Evolutionary conservation across 2,329 filamentous ascomycete genomes (phyloP).

Genomic region (Verticillium tricorpus): DNA sequence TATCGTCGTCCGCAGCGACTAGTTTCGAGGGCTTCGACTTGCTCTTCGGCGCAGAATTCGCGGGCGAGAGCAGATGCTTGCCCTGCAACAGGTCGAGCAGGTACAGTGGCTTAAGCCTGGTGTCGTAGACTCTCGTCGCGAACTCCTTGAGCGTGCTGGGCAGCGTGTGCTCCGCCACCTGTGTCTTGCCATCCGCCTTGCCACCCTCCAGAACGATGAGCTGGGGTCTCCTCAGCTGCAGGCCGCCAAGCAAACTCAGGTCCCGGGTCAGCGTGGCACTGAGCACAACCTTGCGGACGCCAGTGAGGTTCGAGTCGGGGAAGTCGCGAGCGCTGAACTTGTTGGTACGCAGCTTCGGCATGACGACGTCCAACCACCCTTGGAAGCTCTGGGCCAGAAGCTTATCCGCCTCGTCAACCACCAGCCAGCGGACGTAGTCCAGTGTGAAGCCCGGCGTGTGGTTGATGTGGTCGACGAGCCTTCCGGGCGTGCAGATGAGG

Average conservation of each 20-base stretch:
- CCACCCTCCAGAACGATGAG: constrained; percentile 68
- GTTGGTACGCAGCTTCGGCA: constrained; percentile 51
- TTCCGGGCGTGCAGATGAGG: constrained; percentile 85
- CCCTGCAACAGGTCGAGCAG: constrained; percentile 71
- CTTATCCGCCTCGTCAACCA: constrained; percentile 93
- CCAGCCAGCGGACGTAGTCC: constrained; percentile 75
- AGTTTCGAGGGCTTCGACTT: constrained; percentile 3
- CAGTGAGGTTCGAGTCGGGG: constrained; percentile 44
- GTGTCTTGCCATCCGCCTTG: constrained; percentile 30
- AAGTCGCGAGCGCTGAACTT: constrained; percentile 50
- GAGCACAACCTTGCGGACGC: constrained; percentile 75
- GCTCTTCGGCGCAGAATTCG: constrained; percentile 14
- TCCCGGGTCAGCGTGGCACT: constrained; percentile 92
- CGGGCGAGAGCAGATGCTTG: constrained; percentile 35
- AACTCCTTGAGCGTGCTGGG: constrained; percentile 61
- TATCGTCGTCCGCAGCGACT: constrained; percentile 17
- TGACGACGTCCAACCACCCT: constrained; percentile 75
- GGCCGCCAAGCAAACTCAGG: constrained; percentile 68
- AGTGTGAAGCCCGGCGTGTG: constrained; percentile 79
- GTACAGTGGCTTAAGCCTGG: constrained; percentile 74
- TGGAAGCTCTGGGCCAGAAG: constrained; percentile 89
- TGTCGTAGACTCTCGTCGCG: constrained; percentile 64
- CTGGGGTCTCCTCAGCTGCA: constrained; percentile 69
- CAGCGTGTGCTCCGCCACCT: constrained; percentile 45
- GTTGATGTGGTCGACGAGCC: constrained; percentile 85